These are phyloP conservation scores for Annulohypoxylon moriforme DNA, from an alignment of 495 filamentous ascomycete species.

Conservation along the genomic window DNA sequence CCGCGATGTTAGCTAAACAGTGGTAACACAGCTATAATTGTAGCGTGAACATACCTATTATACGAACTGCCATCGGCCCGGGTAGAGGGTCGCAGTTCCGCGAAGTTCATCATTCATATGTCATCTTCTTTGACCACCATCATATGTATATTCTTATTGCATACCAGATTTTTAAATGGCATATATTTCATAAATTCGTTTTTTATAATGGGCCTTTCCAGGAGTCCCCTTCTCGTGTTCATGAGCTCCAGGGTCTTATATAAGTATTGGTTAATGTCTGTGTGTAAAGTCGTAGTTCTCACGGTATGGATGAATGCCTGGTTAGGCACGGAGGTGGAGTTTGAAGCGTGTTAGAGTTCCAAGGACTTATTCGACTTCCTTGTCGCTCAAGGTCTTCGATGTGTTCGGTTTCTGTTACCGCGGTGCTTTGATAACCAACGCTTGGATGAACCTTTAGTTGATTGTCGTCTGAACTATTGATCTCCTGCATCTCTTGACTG, in stretches of 20 bases:
- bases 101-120: too few species aligned
- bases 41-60: too few species aligned
- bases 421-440: neutral
- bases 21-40: too few species aligned
- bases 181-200: too few species aligned
- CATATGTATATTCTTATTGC: too few species aligned
- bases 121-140: too few species aligned
- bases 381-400: neutral
- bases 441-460: neutral
- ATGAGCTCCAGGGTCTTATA: neutral
- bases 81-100: too few species aligned
- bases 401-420: neutral
- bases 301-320: neutral
- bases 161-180: too few species aligned
- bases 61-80: too few species aligned
- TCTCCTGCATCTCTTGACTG: neutral
- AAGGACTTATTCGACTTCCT: neutral
- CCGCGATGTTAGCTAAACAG: too few species aligned
- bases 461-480: neutral
- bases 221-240: neutral
- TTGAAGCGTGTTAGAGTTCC: neutral
- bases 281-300: neutral
- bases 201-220: neutral
- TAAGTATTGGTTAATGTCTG: neutral
- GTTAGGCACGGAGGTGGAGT: neutral